phyloP scores from a whole-genome alignment of 2,329 filamentous ascomycete species.

The Fusarium oxysporum region DNA sequence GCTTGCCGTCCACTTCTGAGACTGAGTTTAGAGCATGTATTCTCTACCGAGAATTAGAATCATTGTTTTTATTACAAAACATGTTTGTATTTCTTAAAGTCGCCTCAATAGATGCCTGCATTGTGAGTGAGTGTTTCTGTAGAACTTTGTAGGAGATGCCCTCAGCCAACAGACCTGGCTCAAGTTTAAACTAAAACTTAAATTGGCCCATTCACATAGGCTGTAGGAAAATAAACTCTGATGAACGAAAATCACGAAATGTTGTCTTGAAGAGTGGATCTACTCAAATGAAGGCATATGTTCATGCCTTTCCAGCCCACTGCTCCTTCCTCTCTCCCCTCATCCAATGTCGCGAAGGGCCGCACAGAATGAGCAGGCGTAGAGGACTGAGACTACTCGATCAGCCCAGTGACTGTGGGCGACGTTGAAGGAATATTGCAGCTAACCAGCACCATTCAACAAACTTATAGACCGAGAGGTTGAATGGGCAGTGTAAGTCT shows the following conservation, averaged over 20 bases:
- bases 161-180: not conserved
- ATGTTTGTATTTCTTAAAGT: not conserved
- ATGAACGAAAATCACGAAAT: too few species aligned
- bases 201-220: not conserved
- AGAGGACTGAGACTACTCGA: not conserved
- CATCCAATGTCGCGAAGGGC: too few species aligned
- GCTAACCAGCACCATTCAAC: not conserved
- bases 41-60: not conserved
- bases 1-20: not conserved
- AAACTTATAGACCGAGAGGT: too few species aligned
- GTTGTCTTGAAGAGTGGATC: not conserved
- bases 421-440: not conserved
- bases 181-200: not conserved
- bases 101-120: not conserved
- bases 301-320: not conserved
- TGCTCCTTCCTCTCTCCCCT: not conserved
- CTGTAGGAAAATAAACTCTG: not conserved
- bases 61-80: fast-evolving
- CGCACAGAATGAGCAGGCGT: too few species aligned
- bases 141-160: not conserved
- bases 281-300: too few species aligned
- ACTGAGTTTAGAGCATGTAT: not conserved
- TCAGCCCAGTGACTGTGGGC: not conserved
- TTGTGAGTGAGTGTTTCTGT: not conserved
- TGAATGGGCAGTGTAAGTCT: not conserved